Evolutionary conservation across 345 rosid species (phyloP), one percentile per base, ranked within the genome.

Genomic region (Sisymbrium altissimum): DNA sequence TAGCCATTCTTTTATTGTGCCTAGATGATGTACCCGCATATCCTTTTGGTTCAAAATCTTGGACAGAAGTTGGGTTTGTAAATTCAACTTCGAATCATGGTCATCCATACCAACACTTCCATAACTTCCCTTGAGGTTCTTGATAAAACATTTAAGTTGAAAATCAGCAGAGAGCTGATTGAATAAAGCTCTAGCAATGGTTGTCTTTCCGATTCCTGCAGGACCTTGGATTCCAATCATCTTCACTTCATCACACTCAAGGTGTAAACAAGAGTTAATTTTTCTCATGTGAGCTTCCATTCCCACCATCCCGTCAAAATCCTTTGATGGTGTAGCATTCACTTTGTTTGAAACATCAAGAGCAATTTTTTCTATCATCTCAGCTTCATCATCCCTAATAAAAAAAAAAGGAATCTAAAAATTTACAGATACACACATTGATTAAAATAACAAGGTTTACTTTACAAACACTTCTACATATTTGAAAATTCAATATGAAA

Each of bases 11-110:
- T 52, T 36, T 18, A 60, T 57, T 10, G 60, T 23, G 3, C 63
- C 54, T 38, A 75, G 41, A 40, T 68, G 29, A 48, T 57, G 3
- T 40, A 46, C 6, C 62, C 39, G 79, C 46, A 85, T 68, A 23
- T 12, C 10, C 1, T 0, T 9, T 12, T 63, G 73, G 49, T 61
- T 9, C 48, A 82, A 32, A 41, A 62, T 3, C 43, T 58, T 58
- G 15, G 5, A 56, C 2, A 76, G 7, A 43, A 68, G 38, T 38
- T 39, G 55, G 3, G 1, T 60, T 62, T 76, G 70, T 5, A 76
- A 61, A 41, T 0, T 3, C 38, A 59, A 21, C 15, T 49, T 49
- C 0, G 18, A 13, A n/a, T 0, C 18, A 53, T 52, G 46, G 1
- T 40, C 17, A 54, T 74, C 66, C 14, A 25, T 25, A 27, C 57